phyloP scores from a whole-genome alignment of 164 flowering plant species.

The Aristolochia californica region DNA sequence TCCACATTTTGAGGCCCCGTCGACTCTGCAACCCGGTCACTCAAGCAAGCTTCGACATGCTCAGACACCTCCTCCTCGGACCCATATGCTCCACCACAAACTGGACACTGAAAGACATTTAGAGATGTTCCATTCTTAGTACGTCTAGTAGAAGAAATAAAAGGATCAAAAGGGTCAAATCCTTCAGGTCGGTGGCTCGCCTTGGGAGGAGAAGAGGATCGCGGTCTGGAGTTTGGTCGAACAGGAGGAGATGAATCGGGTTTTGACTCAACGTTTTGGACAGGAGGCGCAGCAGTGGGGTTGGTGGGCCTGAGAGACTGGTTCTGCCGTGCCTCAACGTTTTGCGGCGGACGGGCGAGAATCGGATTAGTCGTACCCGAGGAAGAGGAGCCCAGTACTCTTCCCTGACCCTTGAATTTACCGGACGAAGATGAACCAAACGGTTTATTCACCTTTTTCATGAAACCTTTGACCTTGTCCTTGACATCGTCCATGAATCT shows the following conservation, averaged over 20 bases:
- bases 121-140: conserved; percentile 43
- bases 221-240: conserved; percentile 4
- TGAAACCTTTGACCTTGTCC: conserved; percentile 77
- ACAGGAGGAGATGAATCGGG: conserved; percentile 3
- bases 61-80: conserved; percentile 66
- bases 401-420: conserved; percentile 84
- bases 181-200: conserved; percentile 22
- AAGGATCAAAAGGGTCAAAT: conserved; percentile 63
- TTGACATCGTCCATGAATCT: conserved; percentile 60
- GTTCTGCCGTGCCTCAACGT: conserved; percentile 7
- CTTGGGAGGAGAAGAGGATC: neutral
- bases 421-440: conserved; percentile 59
- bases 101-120: conserved; percentile 63
- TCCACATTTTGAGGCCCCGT: conserved; percentile 1
- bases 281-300: neutral
- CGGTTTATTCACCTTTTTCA: conserved; percentile 74
- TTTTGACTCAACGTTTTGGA: neutral
- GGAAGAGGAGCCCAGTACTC: conserved; percentile 66
- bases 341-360: conserved; percentile 12
- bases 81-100: conserved; percentile 39
- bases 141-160: conserved; percentile 54
- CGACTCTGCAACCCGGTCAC: conserved; percentile 8
- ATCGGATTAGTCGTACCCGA: conserved; percentile 27
- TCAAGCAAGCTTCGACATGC: conserved; percentile 62
- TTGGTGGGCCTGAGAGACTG: neutral